A percentile compares a stretch with the other conserved stretches of the same genome.
phyloP scores from a whole-genome alignment of 2,329 filamentous ascomycete genomes.

The Botrytis squamosa region DNA sequence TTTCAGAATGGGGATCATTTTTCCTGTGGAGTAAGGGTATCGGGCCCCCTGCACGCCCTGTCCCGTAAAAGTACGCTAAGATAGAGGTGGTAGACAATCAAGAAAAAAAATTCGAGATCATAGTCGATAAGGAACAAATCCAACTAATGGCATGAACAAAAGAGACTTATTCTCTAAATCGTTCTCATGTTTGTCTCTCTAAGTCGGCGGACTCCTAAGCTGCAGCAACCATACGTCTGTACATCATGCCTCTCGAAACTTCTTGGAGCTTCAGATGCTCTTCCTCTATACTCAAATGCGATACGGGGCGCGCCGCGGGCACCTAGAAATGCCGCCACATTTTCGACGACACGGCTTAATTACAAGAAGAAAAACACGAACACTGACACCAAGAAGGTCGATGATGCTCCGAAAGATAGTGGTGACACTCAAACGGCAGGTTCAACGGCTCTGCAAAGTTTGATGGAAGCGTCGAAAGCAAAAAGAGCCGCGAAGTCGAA shows the following conservation, averaged over 20 bases:
- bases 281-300: constrained; percentile 11
- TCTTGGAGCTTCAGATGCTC: constrained; percentile 14
- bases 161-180: constrained; percentile 6
- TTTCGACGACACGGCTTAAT: constrained; percentile 21
- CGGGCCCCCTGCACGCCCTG: background rate
- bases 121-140: background rate
- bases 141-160: background rate
- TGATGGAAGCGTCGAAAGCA: background rate
- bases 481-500: background rate
- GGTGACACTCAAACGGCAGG: background rate
- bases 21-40: background rate
- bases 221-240: constrained; percentile 30
- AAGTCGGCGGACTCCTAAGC: constrained; percentile 28
- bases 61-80: constrained; percentile 14
- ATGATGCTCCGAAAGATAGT: background rate
- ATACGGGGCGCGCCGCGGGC: constrained; percentile 4
- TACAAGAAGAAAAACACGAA: background rate
- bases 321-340: constrained; percentile 14
- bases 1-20: background rate
- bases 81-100: constrained; percentile 9
- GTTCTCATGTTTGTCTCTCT: constrained; percentile 32
- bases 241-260: constrained; percentile 30
- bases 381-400: background rate
- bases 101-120: background rate
- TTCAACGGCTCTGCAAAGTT: background rate